Evolutionary conservation across 2,329 filamentous ascomycete species (phyloP).

Genomic region (Microcyclospora tardicrescens): DNA sequence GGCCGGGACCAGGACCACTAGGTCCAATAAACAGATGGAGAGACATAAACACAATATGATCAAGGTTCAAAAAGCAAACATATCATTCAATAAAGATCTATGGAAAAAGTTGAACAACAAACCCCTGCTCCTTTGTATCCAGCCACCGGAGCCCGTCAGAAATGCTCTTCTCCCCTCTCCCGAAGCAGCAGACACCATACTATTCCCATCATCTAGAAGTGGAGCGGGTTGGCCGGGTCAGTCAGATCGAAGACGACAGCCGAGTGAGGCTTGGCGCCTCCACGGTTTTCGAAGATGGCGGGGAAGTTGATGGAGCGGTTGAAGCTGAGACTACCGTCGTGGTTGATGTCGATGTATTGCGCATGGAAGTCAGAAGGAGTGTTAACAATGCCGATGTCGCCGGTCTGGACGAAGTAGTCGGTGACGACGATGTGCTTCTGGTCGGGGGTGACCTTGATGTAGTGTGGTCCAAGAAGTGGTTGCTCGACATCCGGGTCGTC

Average conservation of each 20-base stretch:
- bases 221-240: too few relatives aligned
- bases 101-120: too few relatives aligned
- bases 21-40: too few relatives aligned
- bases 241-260: slow-evolving; percentile 44
- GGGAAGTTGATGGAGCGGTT: slow-evolving; percentile 37
- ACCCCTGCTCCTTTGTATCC: too few relatives aligned
- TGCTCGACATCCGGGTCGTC: slow-evolving; percentile 47
- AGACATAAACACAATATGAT: too few relatives aligned
- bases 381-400: slow-evolving; percentile 48
- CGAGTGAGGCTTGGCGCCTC: slow-evolving; percentile 47
- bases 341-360: slow-evolving; percentile 46
- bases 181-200: too few relatives aligned
- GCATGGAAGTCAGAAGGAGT: slow-evolving; percentile 50
- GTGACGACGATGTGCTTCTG: slow-evolving; percentile 52
- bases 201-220: too few relatives aligned
- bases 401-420: slow-evolving; percentile 54
- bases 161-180: too few relatives aligned
- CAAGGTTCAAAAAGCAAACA: too few relatives aligned
- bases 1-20: too few relatives aligned
- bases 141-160: too few relatives aligned
- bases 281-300: slow-evolving; percentile 39
- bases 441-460: slow-evolving; percentile 50
- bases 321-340: slow-evolving; percentile 44
- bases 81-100: too few relatives aligned
- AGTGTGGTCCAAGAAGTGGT: slow-evolving; percentile 47